Evolutionary conservation across 495 filamentous ascomycete genomes (phyloP).

Genomic region (Aspergillus coremiiformis): DNA sequence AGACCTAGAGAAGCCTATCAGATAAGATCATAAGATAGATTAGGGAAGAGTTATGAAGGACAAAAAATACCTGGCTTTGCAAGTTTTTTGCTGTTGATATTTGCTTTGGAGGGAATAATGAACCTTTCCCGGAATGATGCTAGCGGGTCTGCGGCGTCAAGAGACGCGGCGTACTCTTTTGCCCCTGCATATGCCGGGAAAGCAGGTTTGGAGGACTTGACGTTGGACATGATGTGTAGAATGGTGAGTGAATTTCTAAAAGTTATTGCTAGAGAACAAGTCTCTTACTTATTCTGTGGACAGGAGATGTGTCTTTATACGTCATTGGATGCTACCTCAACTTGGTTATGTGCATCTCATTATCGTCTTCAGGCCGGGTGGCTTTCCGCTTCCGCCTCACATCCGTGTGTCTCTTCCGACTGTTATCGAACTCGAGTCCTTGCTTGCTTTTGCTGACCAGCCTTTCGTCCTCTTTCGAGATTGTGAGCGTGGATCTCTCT

Average conservation of each 20-base stretch:
- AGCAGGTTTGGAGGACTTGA: conserved; percentile 21
- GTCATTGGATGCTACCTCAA: neutral
- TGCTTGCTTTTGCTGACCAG: too few relatives aligned
- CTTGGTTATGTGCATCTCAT: neutral
- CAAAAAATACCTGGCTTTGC: conserved; percentile 34
- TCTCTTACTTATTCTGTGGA: neutral
- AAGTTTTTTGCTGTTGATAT: conserved; percentile 62
- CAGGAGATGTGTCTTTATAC: neutral
- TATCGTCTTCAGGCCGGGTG: conserved; percentile 6
- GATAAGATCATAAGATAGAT: neutral
- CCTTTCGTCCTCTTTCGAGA: too few relatives aligned
- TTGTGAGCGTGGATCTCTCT: too few relatives aligned
- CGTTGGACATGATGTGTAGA: conserved; percentile 10
- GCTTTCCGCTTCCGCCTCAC: conserved; percentile 19
- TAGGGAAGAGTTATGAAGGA: neutral
- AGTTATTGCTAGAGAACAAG: neutral
- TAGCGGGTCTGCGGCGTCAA: conserved; percentile 66
- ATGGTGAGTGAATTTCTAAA: neutral
- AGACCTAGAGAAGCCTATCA: conserved; percentile 27
- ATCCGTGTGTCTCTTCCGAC: conserved; percentile 5
- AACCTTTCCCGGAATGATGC: conserved; percentile 65
- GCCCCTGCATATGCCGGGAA: conserved; percentile 32
- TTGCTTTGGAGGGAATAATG: conserved; percentile 72
- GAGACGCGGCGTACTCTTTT: conserved; percentile 50
- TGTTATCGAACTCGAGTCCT: too few relatives aligned